Evolutionary conservation across 306 rosid species (phyloP), one percentile per base, ranked within the genome.

Genomic region (Purshia tridentata): DNA sequence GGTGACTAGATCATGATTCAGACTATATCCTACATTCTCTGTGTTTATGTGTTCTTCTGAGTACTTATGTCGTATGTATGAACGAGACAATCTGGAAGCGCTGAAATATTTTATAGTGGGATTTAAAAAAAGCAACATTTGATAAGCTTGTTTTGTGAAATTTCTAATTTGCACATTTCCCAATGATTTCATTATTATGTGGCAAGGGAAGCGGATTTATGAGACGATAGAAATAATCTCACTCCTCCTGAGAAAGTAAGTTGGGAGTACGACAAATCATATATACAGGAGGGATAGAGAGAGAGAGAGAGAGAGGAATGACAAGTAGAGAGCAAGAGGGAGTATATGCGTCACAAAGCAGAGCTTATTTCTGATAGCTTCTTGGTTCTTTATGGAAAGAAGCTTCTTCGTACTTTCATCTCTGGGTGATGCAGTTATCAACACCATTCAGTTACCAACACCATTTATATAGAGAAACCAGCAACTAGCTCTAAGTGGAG

Each of bases 341-440:
- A 8, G n/a, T n/a, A 13, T 9, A 40, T 9, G 6, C 23, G 37
- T 9, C 22, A 37, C 19, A 20, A n/a, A 48, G 8, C 40, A 12
- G 1, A 39, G 23, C 7, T 52, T 8, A 0, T 13, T 54, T 39
- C 64, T 53, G 58, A 18, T n/a, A 7, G 12, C 9, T 58, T 54
- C 20, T 53, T n/a, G 74, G 63, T 54, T 41, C 39, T 13, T 18
- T 53, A 39, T 1, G n/a, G 48, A 14, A 16, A 69, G 61, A 69
- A 69, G 46, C 40, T 69, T 69, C 63, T 19, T 12, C 0, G 9
- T 52, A 69, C 62, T 52, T 69, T 69, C 73, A 40, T 69, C 46
- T 54, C 73, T 6, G 42, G 29, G 23, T 67, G 45, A 29, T 35
- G 6, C 44, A 11, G 39, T 57, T 23, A 23, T 29, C 41, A 13